Conservation (phyloP, 805 yeast species). For the Cyberlindnera sargentensis region DNA sequence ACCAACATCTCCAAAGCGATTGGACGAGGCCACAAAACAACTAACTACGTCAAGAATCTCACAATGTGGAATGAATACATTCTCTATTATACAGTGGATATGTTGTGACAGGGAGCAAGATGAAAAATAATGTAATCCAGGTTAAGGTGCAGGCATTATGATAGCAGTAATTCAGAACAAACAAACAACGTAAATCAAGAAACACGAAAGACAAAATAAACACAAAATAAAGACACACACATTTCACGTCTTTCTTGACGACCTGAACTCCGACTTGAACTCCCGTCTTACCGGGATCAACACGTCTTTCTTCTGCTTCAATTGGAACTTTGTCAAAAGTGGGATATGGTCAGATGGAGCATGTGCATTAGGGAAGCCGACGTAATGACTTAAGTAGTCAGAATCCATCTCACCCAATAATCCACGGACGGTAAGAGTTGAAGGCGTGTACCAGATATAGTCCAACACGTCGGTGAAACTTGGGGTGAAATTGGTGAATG, state of each 20-base stretch:
- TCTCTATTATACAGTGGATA: background rate
- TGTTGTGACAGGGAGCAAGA: background rate
- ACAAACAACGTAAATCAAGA: too few relatives aligned
- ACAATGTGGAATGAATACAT: background rate
- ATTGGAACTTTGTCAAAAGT: conserved; percentile 59
- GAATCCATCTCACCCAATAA: conserved; percentile 78
- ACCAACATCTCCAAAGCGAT: too few relatives aligned
- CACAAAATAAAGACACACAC: background rate
- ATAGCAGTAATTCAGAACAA: too few relatives aligned
- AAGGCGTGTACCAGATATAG: conserved; percentile 90
- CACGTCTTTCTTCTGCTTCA: conserved; percentile 29
- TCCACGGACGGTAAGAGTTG: conserved; percentile 75
- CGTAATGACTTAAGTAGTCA: conserved; percentile 64
- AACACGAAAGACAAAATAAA: background rate
- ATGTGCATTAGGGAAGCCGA: conserved; percentile 92
- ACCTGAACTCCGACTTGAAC: conserved; percentile 20
- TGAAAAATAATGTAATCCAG: background rate
- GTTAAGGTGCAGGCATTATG: background rate
- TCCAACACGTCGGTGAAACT: conserved; percentile 90
- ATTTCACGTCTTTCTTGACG: conserved; percentile 25
- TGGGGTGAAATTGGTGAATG: conserved; percentile 93
- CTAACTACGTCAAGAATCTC: too few relatives aligned
- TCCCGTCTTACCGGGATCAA: conserved; percentile 10
- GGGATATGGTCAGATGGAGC: conserved; percentile 95
- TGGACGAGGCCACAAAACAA: too few relatives aligned